Percentiles rank a stretch among this genome's conserved stretches.
Evolutionary conservation across 805 yeast species (phyloP).

Genomic region (Kodamaea sagamina): DNA sequence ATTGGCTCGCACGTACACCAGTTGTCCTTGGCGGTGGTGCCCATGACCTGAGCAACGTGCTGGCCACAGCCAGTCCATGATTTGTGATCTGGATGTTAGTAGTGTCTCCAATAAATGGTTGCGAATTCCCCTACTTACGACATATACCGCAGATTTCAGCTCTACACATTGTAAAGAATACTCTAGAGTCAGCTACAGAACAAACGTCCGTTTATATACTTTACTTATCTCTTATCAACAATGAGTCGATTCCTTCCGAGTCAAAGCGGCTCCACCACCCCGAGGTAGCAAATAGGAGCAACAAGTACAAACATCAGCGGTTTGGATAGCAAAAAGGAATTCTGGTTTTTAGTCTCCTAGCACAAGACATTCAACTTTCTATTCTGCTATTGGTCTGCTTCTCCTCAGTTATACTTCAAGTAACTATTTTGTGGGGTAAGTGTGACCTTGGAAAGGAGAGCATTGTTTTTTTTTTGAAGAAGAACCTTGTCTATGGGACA

Average conservation of each 20-base stretch:
- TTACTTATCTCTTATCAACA: slow-evolving; percentile 7
- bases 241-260: slow-evolving; percentile 3
- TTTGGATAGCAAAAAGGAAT: too few relatives aligned
- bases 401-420: too few relatives aligned
- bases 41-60: slow-evolving; percentile 60
- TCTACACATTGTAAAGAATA: slow-evolving; percentile 31
- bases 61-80: slow-evolving; percentile 67
- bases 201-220: slow-evolving; percentile 7
- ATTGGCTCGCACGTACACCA: slow-evolving; percentile 59
- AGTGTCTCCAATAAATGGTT: not conserved
- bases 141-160: slow-evolving; percentile 42
- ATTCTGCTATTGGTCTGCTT: too few relatives aligned
- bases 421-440: too few relatives aligned
- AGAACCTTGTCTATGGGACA: too few relatives aligned
- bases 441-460: too few relatives aligned
- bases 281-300: slow-evolving; percentile 1
- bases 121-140: slow-evolving; percentile 18
- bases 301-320: not conserved
- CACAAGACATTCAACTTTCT: too few relatives aligned
- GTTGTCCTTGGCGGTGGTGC: slow-evolving; percentile 43
- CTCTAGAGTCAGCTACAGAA: not conserved
- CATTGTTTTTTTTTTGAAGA: too few relatives aligned
- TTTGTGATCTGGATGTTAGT: slow-evolving; percentile 40
- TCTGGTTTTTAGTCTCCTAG: too few relatives aligned
- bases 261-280: slow-evolving; percentile 7